A percentile compares a stretch with the other conserved stretches of the same genome.
phyloP scores from a whole-genome alignment of 2,329 filamentous ascomycete species.

The Pleoardoris graminearum region DNA sequence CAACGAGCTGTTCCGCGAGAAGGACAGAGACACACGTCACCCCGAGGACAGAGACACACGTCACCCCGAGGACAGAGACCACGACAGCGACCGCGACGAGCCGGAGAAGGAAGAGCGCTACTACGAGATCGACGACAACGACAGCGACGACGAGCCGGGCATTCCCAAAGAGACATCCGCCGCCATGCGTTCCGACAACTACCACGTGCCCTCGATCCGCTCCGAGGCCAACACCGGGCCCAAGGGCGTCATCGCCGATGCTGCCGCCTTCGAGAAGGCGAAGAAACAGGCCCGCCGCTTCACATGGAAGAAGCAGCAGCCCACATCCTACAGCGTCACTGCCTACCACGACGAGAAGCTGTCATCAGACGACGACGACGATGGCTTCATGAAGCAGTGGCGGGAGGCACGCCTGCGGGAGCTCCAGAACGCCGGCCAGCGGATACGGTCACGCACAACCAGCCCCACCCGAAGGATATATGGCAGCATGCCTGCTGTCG shows the following conservation, averaged over 20 bases:
- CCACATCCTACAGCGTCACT: slow-evolving; percentile 30
- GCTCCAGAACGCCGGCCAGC: slow-evolving; percentile 66
- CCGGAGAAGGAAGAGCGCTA: slow-evolving; percentile 48
- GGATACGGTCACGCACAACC: slow-evolving; percentile 63
- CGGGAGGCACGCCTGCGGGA: slow-evolving; percentile 77
- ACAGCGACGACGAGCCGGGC: slow-evolving; percentile 54
- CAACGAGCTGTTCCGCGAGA: slow-evolving; percentile 55
- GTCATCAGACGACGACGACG: slow-evolving; percentile 63
- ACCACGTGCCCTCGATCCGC: slow-evolving; percentile 63
- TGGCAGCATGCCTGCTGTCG: slow-evolving; percentile 79
- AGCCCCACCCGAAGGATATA: slow-evolving; percentile 79
- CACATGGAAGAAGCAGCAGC: slow-evolving; percentile 36
- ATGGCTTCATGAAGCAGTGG: slow-evolving; percentile 83
- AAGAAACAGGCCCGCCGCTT: slow-evolving; percentile 43
- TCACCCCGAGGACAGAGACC: slow-evolving; percentile 54
- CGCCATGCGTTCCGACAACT: slow-evolving; percentile 59
- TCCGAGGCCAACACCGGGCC: slow-evolving; percentile 75
- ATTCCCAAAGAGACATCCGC: slow-evolving; percentile 46
- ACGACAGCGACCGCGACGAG: slow-evolving; percentile 65
- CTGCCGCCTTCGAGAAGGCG: slow-evolving; percentile 73
- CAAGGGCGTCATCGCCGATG: slow-evolving; percentile 86
- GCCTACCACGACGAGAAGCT: slow-evolving; percentile 56
- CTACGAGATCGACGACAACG: slow-evolving; percentile 62
- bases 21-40: slow-evolving; percentile 48
- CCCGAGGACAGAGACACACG: slow-evolving; percentile 52